Evolutionary conservation across 352 stramenopile genomes (phyloP).

Genomic region (Pseudoperonospora humuli): DNA sequence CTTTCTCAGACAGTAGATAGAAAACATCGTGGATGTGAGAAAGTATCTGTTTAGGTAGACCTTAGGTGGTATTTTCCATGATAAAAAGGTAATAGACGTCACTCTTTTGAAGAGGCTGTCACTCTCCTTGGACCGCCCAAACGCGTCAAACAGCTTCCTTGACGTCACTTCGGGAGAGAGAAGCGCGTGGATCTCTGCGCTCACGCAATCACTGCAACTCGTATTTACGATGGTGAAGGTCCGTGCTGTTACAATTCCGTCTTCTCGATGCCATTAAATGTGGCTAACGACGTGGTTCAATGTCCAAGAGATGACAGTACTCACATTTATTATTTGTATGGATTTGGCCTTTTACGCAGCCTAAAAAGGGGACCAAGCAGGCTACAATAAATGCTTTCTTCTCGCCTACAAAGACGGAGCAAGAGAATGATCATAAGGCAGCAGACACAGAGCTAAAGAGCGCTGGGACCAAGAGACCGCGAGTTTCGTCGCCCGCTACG

Average conservation of each 20-base stretch:
- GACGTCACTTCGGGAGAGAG: too few species aligned
- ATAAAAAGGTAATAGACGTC: too few species aligned
- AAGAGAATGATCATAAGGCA: constrained; percentile 10
- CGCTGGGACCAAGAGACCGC: constrained; percentile 9
- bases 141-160: not conserved
- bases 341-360: constrained; percentile 7
- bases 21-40: too few species aligned
- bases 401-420: constrained; percentile 35
- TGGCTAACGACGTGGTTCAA: not conserved
- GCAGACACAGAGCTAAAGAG: constrained; percentile 12
- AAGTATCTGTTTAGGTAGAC: too few species aligned
- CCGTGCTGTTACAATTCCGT: too few species aligned
- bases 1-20: too few species aligned
- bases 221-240: constrained; percentile 14
- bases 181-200: constrained; percentile 2
- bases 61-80: too few species aligned
- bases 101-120: too few species aligned
- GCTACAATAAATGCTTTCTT: constrained; percentile 76
- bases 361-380: constrained; percentile 54
- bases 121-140: too few species aligned
- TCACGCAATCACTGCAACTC: not conserved
- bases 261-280: not conserved
- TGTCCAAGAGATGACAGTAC: not conserved
- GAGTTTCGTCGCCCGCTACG: constrained; percentile 1
- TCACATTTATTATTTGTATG: constrained; percentile 10